Base-by-base conservation (phyloP, 192 early-diverging fungal species). In the Backusella tarrabulga region DNA sequence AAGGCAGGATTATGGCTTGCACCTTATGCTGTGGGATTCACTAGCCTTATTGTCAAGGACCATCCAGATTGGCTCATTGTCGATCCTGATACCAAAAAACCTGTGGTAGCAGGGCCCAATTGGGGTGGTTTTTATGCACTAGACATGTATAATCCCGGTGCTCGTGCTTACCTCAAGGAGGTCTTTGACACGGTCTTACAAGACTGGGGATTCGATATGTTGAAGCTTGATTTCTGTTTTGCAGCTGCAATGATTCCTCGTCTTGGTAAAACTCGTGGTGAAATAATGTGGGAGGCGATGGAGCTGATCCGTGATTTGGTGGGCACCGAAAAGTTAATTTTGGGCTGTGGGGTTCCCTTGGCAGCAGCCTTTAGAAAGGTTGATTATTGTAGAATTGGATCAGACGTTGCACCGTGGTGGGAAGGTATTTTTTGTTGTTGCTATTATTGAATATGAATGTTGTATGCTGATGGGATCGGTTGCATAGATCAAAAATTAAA, bases 151-250 rank as follows among this genome's bases (percentile, higher is more conserved):
- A 77, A 85, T 54, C 71, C 76, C 1, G 73, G 73, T 1, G 87
- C 80, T 6, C 76, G 77, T n/a, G 56, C 56, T 0, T 81, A 88
- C 32, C 74, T 88, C 0, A 76, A 80, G 8, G 63, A 82, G 38
- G 82, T 88, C 2, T 88, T 88, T 41, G 75, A 83, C 0, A 71
- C 75, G 1, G 82, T 88, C 1, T 67, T 82, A 9, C 67, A 83
- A 32, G 79, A 85, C 32, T 88, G 85, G 85, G 85, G 81, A 1
- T 88, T 82, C 75, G 79, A 80, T 68, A 81, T 88, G 79, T 67
- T 88, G 32, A 88, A 88, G 29, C 77, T 88, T 2, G 87, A 88
- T 63, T 88, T 88, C 40, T 71, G 85, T 6, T 88, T 88, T 78
- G 87, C 85, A 1, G 83, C 85, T 1, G 87, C 85, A 19, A 86